Evolutionary conservation across 2,329 filamentous ascomycete genomes (phyloP), one percentile per base, ranked within the genome.

Genomic region (Phoma herbarum): DNA sequence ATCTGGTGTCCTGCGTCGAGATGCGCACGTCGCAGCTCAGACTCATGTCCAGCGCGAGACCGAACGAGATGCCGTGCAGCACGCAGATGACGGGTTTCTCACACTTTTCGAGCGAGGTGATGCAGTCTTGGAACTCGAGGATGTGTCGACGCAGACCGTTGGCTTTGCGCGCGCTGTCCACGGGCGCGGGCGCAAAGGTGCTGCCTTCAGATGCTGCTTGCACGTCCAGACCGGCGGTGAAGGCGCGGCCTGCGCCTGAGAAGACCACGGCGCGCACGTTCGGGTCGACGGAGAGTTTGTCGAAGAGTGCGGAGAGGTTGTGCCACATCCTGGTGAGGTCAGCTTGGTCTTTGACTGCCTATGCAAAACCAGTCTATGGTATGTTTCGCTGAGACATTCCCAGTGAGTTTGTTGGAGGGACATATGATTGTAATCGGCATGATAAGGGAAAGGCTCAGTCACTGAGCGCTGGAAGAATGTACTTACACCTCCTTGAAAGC

Each of bases 241-340:
- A 98, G 28, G 92, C 93, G 66, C 88, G 86, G 39, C 94, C 94
- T 20, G 90, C 89, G 52, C 91, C 93, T 25, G 90, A 92, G 67
- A 97, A 83, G 61, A 97, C 80, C 56, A 97, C 85, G 62, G 85
- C 87, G 62, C 94, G 90, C 54, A 96, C 85, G 39, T 88, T 83
- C 0, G 89, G 81, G 78, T 93, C 90, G 60, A 80, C 74, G 41
- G 91, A 93, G 61, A 97, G 86, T 60, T 85, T 83, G 56, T 81
- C 78, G 81, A 98, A 95, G 66, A 96, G 83, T 12, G 77, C 72
- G 54, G 88, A 86, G 63, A 97, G 83, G 80, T 96, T 92, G 52
- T 89, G 81, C 92, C 93, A 97, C 88, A 97, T 94, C 52, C 86
- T 85, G 61, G n/a, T n/a, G n/a, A n/a, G n/a, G n/a, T n/a, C n/a